Evolutionary conservation across 2,329 filamentous ascomycete species (phyloP).

Genomic region (Talaromyces sp.): DNA sequence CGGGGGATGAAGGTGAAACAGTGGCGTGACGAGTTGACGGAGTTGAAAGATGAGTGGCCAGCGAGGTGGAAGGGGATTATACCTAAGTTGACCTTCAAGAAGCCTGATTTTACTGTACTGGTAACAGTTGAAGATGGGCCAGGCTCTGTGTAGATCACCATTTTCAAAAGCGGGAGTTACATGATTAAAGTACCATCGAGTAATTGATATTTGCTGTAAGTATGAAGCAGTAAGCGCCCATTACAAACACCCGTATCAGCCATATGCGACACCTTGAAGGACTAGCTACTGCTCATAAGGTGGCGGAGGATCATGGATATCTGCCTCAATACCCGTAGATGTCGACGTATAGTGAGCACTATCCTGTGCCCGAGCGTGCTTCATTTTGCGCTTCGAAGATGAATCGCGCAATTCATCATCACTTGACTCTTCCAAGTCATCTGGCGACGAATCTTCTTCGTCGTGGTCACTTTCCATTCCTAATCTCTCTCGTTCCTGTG

Average conservation of each 20-base stretch:
- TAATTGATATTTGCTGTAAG: neutral
- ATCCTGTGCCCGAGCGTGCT: neutral
- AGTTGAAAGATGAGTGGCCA: neutral
- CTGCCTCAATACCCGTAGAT: neutral
- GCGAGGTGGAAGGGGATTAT: neutral
- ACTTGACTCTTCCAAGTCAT: slow-evolving; percentile 11
- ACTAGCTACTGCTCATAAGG: slow-evolving; percentile 15
- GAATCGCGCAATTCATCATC: neutral
- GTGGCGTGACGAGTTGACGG: neutral
- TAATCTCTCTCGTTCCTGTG: slow-evolving; percentile 1
- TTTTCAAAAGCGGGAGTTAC: neutral
- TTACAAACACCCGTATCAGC: neutral
- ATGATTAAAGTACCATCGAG: neutral
- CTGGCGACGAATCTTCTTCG: neutral
- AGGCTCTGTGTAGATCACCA: too few relatives aligned
- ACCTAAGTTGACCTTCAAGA: neutral
- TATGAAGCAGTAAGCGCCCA: neutral
- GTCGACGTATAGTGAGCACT: neutral
- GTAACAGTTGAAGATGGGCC: neutral
- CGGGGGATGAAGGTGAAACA: neutral
- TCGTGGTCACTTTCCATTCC: neutral
- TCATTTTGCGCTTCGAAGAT: neutral
- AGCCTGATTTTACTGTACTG: neutral
- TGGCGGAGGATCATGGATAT: slow-evolving; percentile 15
- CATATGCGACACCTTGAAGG: neutral